Base-by-base conservation (phyloP, 441 rosid genomes). In the Jatropha multifida region DNA sequence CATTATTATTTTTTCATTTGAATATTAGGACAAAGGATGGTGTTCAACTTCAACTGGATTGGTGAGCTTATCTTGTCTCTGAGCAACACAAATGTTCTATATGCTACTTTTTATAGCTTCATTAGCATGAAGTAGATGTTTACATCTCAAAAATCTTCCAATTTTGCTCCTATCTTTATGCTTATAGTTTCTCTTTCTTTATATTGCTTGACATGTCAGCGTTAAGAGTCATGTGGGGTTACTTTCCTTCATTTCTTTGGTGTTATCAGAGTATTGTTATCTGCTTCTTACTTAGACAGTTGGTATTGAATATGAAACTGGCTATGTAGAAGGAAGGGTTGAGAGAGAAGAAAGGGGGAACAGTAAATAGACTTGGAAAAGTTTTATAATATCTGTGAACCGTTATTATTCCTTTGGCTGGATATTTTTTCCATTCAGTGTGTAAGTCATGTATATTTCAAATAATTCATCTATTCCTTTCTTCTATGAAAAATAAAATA, bases 1-100 rank as follows among this genome's bases (percentile, higher is more conserved):
- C 78, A 72, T 77, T 61, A 5, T 0, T n/a, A 46, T 75, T 72
- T 38, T 55, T 52, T 74, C 66, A 48, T 65, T 26, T 77, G 51
- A 69, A 41, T 32, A 60, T 74, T 79, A 92, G 98, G 90, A 82
- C 4, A 72, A 93, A 80, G 83, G 87, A 88, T 80, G 63, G 83
- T 40, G 88, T 92, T 73, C 97, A 88, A 80, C 87, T 84, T 83
- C 97, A 92, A 82, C 89, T 94, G 38, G 97, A 94, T 77, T 73
- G 90, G 98, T 94, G 83, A 91, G 96, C 77, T 42, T 75, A 62
- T 64, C 80, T 42, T 61, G 65, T 37, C 63, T 51, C 75, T 66
- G 60, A 65, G 54, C 66, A 46, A 78, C 68, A 58, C 61, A 52
- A 59, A 52, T 46, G 79, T 61, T 72, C 26, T 40, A 40, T 44